Percentiles rank a stretch among this genome's conserved stretches.
Evolutionary conservation across 2,329 filamentous ascomycete genomes (phyloP).

Genomic region (Stagonosporopsis rhizophila): DNA sequence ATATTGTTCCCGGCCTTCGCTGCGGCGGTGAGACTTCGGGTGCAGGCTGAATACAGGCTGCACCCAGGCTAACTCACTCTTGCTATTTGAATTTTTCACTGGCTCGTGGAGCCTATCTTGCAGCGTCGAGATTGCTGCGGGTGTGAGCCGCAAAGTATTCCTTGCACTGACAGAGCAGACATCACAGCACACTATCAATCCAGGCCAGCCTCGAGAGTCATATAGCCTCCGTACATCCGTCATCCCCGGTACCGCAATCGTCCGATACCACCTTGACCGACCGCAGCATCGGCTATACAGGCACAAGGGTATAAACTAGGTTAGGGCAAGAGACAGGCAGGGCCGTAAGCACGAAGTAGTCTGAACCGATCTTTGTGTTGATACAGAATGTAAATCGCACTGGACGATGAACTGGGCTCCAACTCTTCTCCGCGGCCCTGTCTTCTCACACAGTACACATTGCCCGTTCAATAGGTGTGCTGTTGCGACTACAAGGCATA

Average conservation of each 20-base stretch:
- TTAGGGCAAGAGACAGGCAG: background rate
- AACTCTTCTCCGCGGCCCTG: background rate
- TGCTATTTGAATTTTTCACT: background rate
- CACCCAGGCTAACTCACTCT: background rate
- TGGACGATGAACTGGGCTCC: background rate
- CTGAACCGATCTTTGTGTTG: background rate
- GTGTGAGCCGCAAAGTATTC: background rate
- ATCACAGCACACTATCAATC: background rate
- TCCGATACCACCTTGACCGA: background rate
- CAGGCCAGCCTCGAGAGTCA: background rate
- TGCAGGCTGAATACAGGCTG: background rate
- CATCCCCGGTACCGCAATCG: background rate
- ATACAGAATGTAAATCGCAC: background rate
- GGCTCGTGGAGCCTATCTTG: background rate
- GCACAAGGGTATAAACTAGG: background rate
- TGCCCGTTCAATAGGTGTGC: background rate
- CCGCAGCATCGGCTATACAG: background rate
- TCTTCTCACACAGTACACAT: background rate
- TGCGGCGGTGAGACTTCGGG: constrained; percentile 6
- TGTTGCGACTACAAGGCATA: background rate
- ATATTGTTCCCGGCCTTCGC: background rate
- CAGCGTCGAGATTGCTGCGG: background rate
- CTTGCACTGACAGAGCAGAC: background rate
- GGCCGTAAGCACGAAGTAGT: background rate
- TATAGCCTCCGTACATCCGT: background rate